Base-by-base conservation (phyloP, 441 rosid genomes). In the Sinapis alba region DNA sequence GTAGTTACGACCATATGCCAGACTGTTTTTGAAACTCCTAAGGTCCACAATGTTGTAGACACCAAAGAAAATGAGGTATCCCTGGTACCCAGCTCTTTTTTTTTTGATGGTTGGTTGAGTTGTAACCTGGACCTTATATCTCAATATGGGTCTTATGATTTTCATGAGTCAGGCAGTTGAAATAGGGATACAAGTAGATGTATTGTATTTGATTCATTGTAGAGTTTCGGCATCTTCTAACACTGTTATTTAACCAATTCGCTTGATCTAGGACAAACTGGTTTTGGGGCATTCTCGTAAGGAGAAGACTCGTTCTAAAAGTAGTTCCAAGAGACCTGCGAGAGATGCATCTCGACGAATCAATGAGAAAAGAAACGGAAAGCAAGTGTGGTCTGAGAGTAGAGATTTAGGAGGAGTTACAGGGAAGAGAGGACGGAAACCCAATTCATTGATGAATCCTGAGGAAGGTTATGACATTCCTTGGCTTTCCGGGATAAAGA, bases 391-490 rank as follows among this genome's bases (percentile, higher is more conserved):
- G 69, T 71, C 69, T 77, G 83, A 74, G 58, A 57, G 75, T 28
- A 59, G 41, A 38, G 64, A 69, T 7, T 11, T 65, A 79, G 72
- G 78, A 74, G 72, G 77, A 62, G 1, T 45, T 24, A 62, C 75
- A 23, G 86, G 74, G 84, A 91, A 84, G 84, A 87, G 94, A 80
- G 87, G 85, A 24, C 34, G 88, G 71, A 90, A 77, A 81, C 97
- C 91, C 20, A 94, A 88, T 82, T 85, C 93, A 21, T 78, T 87
- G 84, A 87, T 90, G 86, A 86, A 85, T 69, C 86, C 93, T 50
- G 91, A 83, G 57, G 94, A 91, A 82, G 90, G 90, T 59, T 86
- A 89, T 79, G 86, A 85, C 71, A 89, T 81, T 69, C 71, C 84
- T 73, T 85, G 88, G 94, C 47, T 76, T 62, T 43, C 32, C 30